These are phyloP conservation scores for Parastagonospora nodorum DNA, from an alignment of 2,329 filamentous ascomycete genomes.

Conservation along the genomic window DNA sequence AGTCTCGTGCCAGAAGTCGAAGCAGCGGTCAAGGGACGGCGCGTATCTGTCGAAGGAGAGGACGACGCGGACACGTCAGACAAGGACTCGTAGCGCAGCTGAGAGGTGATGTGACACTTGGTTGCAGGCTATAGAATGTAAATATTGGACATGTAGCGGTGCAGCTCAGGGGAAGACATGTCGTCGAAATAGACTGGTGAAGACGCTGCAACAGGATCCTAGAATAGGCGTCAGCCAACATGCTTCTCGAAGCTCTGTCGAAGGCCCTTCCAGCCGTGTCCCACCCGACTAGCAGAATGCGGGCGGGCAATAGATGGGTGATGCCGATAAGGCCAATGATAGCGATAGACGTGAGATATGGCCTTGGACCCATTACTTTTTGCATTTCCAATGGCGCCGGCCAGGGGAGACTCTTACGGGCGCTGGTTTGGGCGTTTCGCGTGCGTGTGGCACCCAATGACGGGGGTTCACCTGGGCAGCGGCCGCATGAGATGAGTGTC, in stretches of 20 bases:
- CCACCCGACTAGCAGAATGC: background rate
- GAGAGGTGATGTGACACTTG: constrained; percentile 36
- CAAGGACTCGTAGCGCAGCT: constrained; percentile 38
- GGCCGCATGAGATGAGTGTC: constrained; percentile 14
- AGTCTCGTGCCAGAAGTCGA: constrained; percentile 78
- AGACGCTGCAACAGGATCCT: constrained; percentile 14
- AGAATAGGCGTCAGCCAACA: constrained; percentile 22
- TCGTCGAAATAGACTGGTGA: constrained; percentile 23
- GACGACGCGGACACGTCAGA: constrained; percentile 50
- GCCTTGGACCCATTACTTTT: background rate
- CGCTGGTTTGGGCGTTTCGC: background rate
- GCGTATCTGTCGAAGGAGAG: constrained; percentile 71
- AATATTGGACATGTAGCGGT: constrained; percentile 5
- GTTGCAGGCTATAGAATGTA: constrained; percentile 7
- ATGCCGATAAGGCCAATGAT: background rate
- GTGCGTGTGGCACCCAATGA: constrained; percentile 6
- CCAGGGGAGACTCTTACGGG: background rate
- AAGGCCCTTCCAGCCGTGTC: constrained; percentile 17
- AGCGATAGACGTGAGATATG: background rate
- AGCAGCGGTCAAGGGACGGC: constrained; percentile 72
- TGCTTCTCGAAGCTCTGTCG: constrained; percentile 36
- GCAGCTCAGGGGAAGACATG: constrained; percentile 15
- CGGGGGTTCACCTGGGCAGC: background rate
- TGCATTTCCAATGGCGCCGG: constrained; percentile 3
- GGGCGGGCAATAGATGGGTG: background rate